Evolutionary conservation across 306 rosid genomes (phyloP), one percentile per base, ranked within the genome.

Genomic region (Dalbergia cochinchinensis): DNA sequence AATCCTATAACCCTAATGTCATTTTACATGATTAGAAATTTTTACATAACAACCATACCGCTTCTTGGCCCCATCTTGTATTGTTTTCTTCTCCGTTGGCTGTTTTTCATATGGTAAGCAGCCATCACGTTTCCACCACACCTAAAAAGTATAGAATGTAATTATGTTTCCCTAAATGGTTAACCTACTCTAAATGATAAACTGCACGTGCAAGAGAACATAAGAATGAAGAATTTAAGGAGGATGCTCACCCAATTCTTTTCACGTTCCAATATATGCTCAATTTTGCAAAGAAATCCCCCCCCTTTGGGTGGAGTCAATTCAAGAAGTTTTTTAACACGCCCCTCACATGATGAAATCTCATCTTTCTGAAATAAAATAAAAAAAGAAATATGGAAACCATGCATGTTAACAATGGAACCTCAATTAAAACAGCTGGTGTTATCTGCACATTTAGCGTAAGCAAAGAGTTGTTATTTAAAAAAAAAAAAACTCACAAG

Each of bases 121-220:
- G 76, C 99, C 97, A 78, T 94, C 99, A 58, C 95, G 97, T 82
- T 94, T 92, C 99, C 99, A 94, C 99, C 99, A 94, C 54, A 91
- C 97, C 98, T 94, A 79, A 75, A 83, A 78, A 26, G 80, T 47
- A 60, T 63, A 76, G 14, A 61, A 54, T 70, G n/a, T 47, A 47
- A 20, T 59, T 26, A 82, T 11, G 50, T 7, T 65, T 60, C 59
- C 53, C 48, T 70, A 50, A 20, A 78, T 42, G 8, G 65, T 9
- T 63, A 72, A 50, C 12, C 77, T 45, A 63, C 53, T 61, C 45
- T 18, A 50, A n/a, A 57, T 34, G 71, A 80, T 71, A 41, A 48
- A 31, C 33, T 22, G 72, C 9, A 76, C 3, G 34, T 6, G 53
- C 67, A 69, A 47, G 71, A 63, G 59, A 10, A 66, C 33, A 68